These are phyloP conservation scores for Boletus huronensis DNA, from an alignment of 768 basidiomycete species.

Conservation along the genomic window DNA sequence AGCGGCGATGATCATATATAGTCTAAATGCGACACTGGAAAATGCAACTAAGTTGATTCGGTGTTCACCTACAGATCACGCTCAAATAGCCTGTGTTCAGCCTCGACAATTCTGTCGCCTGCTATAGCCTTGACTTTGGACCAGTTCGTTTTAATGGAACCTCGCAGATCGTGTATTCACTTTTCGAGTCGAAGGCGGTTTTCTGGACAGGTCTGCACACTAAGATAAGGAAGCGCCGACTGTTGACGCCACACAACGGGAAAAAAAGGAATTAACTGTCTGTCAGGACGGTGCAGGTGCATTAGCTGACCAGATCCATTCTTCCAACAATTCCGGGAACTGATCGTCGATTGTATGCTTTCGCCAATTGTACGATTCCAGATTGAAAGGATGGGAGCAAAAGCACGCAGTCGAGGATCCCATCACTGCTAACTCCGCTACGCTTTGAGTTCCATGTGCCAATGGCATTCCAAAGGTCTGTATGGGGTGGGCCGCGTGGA, in stretches of 20 bases:
- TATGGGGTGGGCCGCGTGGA: neutral
- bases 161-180: neutral
- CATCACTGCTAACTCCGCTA: neutral
- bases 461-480: constrained; percentile 1
- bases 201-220: neutral
- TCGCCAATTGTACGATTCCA: neutral
- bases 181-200: neutral
- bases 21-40: neutral
- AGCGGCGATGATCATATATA: neutral
- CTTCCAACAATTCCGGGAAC: neutral
- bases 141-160: neutral
- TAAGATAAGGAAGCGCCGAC: neutral
- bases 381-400: neutral
- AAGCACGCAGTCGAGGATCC: neutral
- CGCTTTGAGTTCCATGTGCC: neutral
- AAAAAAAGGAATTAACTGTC: neutral
- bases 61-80: neutral
- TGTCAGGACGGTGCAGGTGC: neutral
- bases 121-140: too few relatives aligned
- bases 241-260: neutral
- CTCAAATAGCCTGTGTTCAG: neutral
- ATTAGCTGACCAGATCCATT: neutral
- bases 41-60: neutral
- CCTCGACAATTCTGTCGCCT: neutral
- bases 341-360: neutral